Conservation (phyloP, 1,284 basidiomycete species). For the Puccinia novopanici region DNA sequence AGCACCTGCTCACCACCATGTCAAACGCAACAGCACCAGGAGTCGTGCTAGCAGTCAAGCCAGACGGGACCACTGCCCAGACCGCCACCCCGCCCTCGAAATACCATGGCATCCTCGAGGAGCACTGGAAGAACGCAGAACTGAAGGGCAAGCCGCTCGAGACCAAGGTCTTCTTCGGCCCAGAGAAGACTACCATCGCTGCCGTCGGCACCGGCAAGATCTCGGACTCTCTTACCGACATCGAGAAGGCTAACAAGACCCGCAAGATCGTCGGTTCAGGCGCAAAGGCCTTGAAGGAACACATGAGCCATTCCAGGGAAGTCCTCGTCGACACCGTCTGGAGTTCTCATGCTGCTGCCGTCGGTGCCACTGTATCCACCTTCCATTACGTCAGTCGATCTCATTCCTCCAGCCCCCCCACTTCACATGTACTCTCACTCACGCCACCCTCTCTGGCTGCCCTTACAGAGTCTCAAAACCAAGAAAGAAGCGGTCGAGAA, state of each 20-base stretch:
- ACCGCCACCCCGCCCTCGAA: not conserved
- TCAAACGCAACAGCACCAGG: not conserved
- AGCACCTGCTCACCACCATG: not conserved
- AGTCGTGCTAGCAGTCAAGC: slow-evolving; percentile 28
- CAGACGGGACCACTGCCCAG: slow-evolving; percentile 31
- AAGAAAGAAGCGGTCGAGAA: slow-evolving; percentile 43
- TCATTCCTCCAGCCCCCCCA: not conserved
- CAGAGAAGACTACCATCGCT: slow-evolving; percentile 7
- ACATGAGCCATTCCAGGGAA: slow-evolving; percentile 11
- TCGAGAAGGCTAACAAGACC: slow-evolving; percentile 43
- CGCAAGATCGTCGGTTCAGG: slow-evolving; percentile 34
- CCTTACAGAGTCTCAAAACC: slow-evolving; percentile 38
- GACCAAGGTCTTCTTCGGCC: slow-evolving; percentile 40
- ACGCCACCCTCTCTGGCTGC: not conserved
- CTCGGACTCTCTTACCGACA: not conserved
- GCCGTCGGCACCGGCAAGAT: slow-evolving; percentile 32
- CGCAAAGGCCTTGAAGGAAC: slow-evolving; percentile 44
- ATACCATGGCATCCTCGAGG: not conserved
- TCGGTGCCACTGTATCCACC: slow-evolving; percentile 41
- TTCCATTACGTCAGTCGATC: slow-evolving; percentile 37
- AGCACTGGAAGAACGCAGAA: slow-evolving; percentile 26
- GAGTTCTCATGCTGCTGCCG: slow-evolving; percentile 49
- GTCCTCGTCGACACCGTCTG: slow-evolving; percentile 44
- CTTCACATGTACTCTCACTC: not conserved
- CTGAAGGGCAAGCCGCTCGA: slow-evolving; percentile 35